Evolutionary conservation across 2,329 filamentous ascomycete species (phyloP), one percentile per base, ranked within the genome.

Genomic region (Ceratocystis lukuohia): DNA sequence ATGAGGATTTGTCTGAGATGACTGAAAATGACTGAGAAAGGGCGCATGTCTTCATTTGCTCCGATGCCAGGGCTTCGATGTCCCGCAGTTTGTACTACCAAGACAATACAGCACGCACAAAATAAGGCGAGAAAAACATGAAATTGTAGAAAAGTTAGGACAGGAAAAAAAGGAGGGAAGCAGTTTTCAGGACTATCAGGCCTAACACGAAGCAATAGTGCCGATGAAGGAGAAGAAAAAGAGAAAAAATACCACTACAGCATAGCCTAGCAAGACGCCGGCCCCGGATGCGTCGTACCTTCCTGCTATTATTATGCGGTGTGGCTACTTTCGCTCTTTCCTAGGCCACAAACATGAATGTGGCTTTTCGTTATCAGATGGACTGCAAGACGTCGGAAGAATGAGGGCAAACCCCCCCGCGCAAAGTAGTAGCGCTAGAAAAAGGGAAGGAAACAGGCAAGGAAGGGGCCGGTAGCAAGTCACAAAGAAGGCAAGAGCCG

Each of bases 301-400:
- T 33, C 37, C 37, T 41, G 3, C 37, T 41, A 41, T 41, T 12
- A 41, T 41, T 41, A 10, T 41, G 37, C 10, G 37, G 37, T 12
- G 10, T 41, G 37, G 8, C 10, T 37, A 37, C 10, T 37, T 37
- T 37, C 37, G 37, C 37, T 37, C 37, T 22, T 50, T 50, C 17
- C 6, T n/a, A 50, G 46, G n/a, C 22, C 46, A n/a, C 46, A 50
- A 22, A 12, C 3, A 41, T 41, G 10, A 41, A 41, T 41, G 37
- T 41, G 37, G 20, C 8, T n/a, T 53, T 50, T 30, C 25, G 53
- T 59, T 59, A 59, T 59, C 53, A 59, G 53, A 59, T 59, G 53
- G 12, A 17, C 28, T 3, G n/a, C 12, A n/a, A 15, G 53, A 59
- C n/a, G 53, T 59, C 53, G 53, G 53, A 10, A 59, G 33, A 33